phyloP scores from a whole-genome alignment of 768 basidiomycete genomes.

The Holtermannia corniformis region DNA sequence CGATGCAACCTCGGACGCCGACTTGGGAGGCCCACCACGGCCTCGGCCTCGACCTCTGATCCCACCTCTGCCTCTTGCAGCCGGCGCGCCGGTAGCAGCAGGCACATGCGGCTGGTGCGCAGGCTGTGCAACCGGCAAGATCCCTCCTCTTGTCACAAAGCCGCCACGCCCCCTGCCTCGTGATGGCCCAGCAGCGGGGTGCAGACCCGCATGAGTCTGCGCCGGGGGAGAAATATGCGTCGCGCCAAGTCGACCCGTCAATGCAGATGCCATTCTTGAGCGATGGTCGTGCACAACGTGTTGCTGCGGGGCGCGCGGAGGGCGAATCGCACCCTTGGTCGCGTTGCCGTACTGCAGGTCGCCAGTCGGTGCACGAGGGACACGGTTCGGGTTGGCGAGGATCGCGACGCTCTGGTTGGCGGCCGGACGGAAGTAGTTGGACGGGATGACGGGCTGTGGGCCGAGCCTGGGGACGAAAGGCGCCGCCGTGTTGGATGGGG shows the following conservation, averaged over 20 bases:
- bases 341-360: conserved; percentile 36
- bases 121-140: neutral
- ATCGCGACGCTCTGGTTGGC: conserved; percentile 52
- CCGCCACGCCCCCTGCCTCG: neutral
- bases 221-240: neutral
- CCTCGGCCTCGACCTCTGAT: neutral
- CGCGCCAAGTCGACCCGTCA: conserved; percentile 1
- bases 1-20: no score
- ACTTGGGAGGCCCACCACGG: neutral
- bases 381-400: conserved; percentile 56
- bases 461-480: conserved; percentile 64
- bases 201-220: neutral
- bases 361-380: conserved; percentile 8
- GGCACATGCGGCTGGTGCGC: neutral
- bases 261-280: conserved; percentile 3
- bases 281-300: neutral
- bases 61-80: neutral
- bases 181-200: neutral
- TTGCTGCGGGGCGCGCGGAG: neutral
- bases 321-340: conserved; percentile 25
- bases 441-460: conserved; percentile 55
- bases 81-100: neutral
- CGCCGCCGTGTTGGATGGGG: conserved; percentile 23
- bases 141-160: neutral
- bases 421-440: conserved; percentile 59